Base-by-base conservation (phyloP, 208 protist species). In the Leishmania lainsoni region DNA sequence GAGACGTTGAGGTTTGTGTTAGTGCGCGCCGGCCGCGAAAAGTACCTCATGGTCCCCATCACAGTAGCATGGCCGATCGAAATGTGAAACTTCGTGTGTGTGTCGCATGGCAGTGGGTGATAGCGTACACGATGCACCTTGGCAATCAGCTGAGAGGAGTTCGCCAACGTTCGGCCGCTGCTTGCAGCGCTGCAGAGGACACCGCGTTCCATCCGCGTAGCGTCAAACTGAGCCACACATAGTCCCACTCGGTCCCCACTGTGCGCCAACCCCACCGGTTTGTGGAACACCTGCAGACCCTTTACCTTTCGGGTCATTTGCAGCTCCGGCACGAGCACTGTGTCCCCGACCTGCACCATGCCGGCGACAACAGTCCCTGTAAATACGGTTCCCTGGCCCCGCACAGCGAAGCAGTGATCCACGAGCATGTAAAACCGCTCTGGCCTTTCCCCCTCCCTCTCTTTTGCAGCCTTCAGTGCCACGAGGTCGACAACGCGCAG, bases 371-470 rank as follows among this genome's bases (percentile, higher is more conserved):
- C 88, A n/a, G 98, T 99, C 66, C 98, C 98, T 0, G 99, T 99
- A 78, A 99, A 89, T 16, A 99, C 93, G 16, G 97, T 98, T 56
- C 98, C 98, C 79, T 99, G 97, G 12, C 98, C 98, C 49, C 98
- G 95, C 54, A 99, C 95, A 26, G 90, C 89, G 88, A 99, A 99
- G 92, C 99, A 99, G 88, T 99, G 99, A 85, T 99, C 99, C 78
- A 99, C 91, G 48, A 98, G 91, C 91, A 99, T 98, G 69, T 98
- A 81, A 70, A 99, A 99, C 17, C 54, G 29, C 9, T 66, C 52
- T n/a, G 65, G 51, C 26, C 73, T 61, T 52, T 59, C 49, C 0
- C 39, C 32, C 10, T 89, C 84, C 20, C 78, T 76, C 32, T 78
- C 75, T 32, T 72, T 75, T 4, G 52, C 80, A n/a, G 75, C 26